A percentile compares a stretch with the other conserved stretches of the same genome.
phyloP scores from a whole-genome alignment of 2,329 filamentous ascomycete genomes.

The Fusarium sp. region DNA sequence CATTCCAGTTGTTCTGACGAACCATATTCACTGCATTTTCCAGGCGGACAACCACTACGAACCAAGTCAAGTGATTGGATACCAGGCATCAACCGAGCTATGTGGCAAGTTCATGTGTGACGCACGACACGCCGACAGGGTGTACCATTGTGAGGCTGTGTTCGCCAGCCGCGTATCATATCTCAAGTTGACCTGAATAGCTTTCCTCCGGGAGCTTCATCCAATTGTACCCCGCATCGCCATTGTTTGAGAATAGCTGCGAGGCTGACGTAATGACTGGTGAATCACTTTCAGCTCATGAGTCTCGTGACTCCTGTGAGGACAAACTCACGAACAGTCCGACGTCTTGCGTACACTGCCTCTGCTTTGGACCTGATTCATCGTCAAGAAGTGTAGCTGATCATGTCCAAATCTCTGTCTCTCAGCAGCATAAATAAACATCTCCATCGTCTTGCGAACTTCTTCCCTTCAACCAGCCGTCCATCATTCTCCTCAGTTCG shows the following conservation, averaged over 20 bases:
- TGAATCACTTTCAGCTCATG: constrained; percentile 29
- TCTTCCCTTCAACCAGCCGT: constrained; percentile 1
- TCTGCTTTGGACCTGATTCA: constrained; percentile 26
- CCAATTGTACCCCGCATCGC: constrained; percentile 5
- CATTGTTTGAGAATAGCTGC: not conserved
- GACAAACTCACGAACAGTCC: constrained; percentile 13
- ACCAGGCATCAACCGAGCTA: not conserved
- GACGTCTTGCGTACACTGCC: not conserved
- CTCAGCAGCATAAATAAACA: constrained; percentile 11
- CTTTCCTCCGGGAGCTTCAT: not conserved
- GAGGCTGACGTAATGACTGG: constrained; percentile 19
- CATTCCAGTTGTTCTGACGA: constrained; percentile 2
- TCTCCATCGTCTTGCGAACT: not conserved
- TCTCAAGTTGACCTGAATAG: constrained; percentile 5
- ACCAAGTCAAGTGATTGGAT: constrained; percentile 31
- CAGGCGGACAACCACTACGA: not conserved
- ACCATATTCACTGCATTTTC: constrained; percentile 17
- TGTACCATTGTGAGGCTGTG: constrained; percentile 1
- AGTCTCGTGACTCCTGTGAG: not conserved
- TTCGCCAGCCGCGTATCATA: constrained; percentile 15
- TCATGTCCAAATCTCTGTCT: constrained; percentile 5
- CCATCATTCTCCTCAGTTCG: not conserved
- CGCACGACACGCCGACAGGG: constrained; percentile 12
- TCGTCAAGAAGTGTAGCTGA: constrained; percentile 1
- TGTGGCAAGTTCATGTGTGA: constrained; percentile 25